Percentiles rank a stretch among this genome's conserved stretches.
phyloP scores from a whole-genome alignment of 768 basidiomycete genomes.

The Mycena chlorophos region DNA sequence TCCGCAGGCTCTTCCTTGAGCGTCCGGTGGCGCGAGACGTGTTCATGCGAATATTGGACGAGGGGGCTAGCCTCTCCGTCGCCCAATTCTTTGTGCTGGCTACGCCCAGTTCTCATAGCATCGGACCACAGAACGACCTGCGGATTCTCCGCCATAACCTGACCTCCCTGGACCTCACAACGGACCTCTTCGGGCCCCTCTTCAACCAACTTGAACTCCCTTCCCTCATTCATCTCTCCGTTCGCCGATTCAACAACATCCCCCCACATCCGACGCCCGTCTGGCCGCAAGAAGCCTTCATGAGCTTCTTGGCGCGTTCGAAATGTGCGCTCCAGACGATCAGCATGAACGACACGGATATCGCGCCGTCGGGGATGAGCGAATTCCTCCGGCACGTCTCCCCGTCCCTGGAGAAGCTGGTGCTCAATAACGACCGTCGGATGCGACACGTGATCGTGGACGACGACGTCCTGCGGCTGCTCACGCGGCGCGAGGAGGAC shows the following conservation, averaged over 20 bases:
- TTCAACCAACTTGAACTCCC: slow-evolving; percentile 30
- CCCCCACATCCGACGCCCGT: slow-evolving; percentile 17
- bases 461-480: slow-evolving; percentile 21
- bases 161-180: slow-evolving; percentile 23
- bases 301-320: slow-evolving; percentile 26
- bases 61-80: slow-evolving; percentile 12
- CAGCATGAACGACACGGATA: slow-evolving; percentile 20
- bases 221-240: slow-evolving; percentile 23
- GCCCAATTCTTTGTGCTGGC: slow-evolving; percentile 22
- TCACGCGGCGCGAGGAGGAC: slow-evolving; percentile 12
- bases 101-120: not conserved
- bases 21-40: slow-evolving; percentile 24
- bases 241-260: slow-evolving; percentile 20
- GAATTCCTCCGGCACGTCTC: slow-evolving; percentile 16
- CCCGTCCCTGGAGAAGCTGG: slow-evolving; percentile 18
- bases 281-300: slow-evolving; percentile 29
- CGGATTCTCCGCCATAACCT: slow-evolving; percentile 23
- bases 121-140: not conserved
- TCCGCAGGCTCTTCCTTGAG: slow-evolving; percentile 27
- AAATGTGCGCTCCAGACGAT: slow-evolving; percentile 21
- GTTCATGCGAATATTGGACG: slow-evolving; percentile 24
- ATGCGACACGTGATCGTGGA: slow-evolving; percentile 18
- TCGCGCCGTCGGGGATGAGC: slow-evolving; percentile 17
- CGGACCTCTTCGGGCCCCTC: slow-evolving; percentile 23
- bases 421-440: slow-evolving; percentile 18